phyloP scores from a whole-genome alignment of 805 yeast genomes.

The Schizosaccharomyces cryophilus region DNA sequence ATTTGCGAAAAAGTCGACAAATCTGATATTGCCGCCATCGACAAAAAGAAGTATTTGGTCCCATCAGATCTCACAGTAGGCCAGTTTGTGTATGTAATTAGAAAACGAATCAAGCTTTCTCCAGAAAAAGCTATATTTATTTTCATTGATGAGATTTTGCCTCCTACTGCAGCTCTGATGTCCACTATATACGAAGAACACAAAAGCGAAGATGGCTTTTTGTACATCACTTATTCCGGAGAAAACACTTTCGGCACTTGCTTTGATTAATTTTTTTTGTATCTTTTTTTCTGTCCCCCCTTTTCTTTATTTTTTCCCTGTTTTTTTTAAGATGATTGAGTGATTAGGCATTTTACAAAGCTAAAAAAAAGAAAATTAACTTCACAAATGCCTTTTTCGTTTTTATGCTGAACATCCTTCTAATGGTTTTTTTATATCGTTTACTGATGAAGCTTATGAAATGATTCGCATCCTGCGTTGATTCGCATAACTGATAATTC shows the following conservation, averaged over 20 bases:
- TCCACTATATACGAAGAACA: slow-evolving; percentile 87
- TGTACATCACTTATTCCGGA: slow-evolving; percentile 85
- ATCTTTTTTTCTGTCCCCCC: not conserved
- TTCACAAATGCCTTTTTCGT: no score
- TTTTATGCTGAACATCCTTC: no score
- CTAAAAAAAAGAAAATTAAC: no score
- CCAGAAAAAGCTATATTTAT: slow-evolving; percentile 95
- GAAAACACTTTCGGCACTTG: slow-evolving; percentile 75
- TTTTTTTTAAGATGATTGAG: no score
- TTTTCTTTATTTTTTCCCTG: not conserved
- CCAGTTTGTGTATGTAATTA: slow-evolving; percentile 89
- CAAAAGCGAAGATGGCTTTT: slow-evolving; percentile 91
- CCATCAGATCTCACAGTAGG: slow-evolving; percentile 94
- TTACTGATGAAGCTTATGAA: no score
- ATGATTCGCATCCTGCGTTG: no score
- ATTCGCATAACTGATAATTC: no score
- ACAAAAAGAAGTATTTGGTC: slow-evolving; percentile 86
- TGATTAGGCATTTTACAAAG: no score
- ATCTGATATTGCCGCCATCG: slow-evolving; percentile 85
- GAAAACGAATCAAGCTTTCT: slow-evolving; percentile 85
- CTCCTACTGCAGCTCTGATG: slow-evolving; percentile 95
- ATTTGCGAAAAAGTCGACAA: slow-evolving; percentile 95
- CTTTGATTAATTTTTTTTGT: not conserved
- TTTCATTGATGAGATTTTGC: slow-evolving; percentile 86
- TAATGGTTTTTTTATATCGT: no score